A percentile compares a stretch with the other conserved stretches of the same genome.
These are phyloP conservation scores for Oryza meridionalis DNA, from an alignment of 176 grass and related monocot genomes.

Conservation along the genomic window DNA sequence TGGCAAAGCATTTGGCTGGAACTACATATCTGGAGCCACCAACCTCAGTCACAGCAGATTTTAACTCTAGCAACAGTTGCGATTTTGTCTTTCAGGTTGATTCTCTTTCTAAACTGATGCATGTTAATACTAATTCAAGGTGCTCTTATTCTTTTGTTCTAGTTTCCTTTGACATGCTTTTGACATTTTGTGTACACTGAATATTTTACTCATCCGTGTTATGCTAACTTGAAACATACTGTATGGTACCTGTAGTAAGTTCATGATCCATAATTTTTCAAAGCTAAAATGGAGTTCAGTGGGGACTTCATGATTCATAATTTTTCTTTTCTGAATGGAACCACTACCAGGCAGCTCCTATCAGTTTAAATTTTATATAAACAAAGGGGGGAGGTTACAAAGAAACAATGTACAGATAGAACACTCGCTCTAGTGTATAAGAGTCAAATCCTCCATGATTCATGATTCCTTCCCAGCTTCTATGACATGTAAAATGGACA, in stretches of 20 bases:
- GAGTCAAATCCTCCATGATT: neutral
- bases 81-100: slow-evolving; percentile 58
- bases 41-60: slow-evolving; percentile 25
- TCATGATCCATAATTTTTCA: neutral
- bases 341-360: too few species aligned
- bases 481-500: slow-evolving; percentile 7
- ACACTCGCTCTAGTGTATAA: too few species aligned
- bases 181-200: slow-evolving; percentile 6
- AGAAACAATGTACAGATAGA: too few species aligned
- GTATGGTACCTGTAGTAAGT: neutral
- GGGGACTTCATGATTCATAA: slow-evolving; percentile 1
- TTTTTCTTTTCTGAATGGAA: too few species aligned
- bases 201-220: neutral
- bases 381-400: too few species aligned
- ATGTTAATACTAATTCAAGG: neutral
- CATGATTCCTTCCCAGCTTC: neutral
- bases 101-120: neutral
- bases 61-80: slow-evolving; percentile 27
- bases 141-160: neutral
- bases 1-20: slow-evolving; percentile 44
- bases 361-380: too few species aligned
- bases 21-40: slow-evolving; percentile 30
- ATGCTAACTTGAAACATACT: neutral
- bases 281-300: neutral
- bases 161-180: neutral